These are phyloP conservation scores for Yamadazyma triangularis DNA, from an alignment of 1,139 yeast genomes.

Conservation along the genomic window DNA sequence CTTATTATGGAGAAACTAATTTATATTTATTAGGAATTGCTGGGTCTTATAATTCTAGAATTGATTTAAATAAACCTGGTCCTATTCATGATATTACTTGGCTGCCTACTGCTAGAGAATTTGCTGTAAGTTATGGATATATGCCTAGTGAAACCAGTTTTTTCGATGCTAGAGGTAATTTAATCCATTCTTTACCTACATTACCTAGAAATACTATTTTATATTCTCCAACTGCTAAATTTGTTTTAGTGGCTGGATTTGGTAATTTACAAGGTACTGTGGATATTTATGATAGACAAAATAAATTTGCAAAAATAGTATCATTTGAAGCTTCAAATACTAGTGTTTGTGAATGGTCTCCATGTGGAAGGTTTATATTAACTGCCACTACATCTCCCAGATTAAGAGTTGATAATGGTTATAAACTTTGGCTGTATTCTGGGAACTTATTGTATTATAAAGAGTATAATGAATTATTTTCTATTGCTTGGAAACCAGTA, in stretches of 20 bases:
- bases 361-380: slow-evolving; percentile 90
- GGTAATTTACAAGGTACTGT: slow-evolving; percentile 97
- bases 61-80: slow-evolving; percentile 84
- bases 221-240: slow-evolving; percentile 93
- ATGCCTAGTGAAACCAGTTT: slow-evolving; percentile 98
- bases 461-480: slow-evolving; percentile 76
- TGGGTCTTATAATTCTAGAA: slow-evolving; percentile 87
- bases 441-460: slow-evolving; percentile 76
- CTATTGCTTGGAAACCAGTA: slow-evolving; percentile 88
- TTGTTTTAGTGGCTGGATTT: slow-evolving; percentile 90
- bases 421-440: slow-evolving; percentile 87
- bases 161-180: slow-evolving; percentile 91
- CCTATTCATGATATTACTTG: slow-evolving; percentile 97
- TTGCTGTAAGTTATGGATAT: slow-evolving; percentile 94
- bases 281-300: slow-evolving; percentile 90
- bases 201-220: slow-evolving; percentile 87
- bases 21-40: slow-evolving; percentile 87
- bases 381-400: slow-evolving; percentile 98
- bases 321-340: slow-evolving; percentile 91
- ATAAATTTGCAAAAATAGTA: slow-evolving; percentile 73
- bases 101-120: slow-evolving; percentile 96
- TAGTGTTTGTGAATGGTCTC: slow-evolving; percentile 95
- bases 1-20: slow-evolving; percentile 96
- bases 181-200: slow-evolving; percentile 77
- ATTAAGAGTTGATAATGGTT: slow-evolving; percentile 93